A percentile compares a stretch with the other conserved stretches of the same genome.
phyloP scores from a whole-genome alignment of 495 filamentous ascomycete genomes.

The Xylaria curta region DNA sequence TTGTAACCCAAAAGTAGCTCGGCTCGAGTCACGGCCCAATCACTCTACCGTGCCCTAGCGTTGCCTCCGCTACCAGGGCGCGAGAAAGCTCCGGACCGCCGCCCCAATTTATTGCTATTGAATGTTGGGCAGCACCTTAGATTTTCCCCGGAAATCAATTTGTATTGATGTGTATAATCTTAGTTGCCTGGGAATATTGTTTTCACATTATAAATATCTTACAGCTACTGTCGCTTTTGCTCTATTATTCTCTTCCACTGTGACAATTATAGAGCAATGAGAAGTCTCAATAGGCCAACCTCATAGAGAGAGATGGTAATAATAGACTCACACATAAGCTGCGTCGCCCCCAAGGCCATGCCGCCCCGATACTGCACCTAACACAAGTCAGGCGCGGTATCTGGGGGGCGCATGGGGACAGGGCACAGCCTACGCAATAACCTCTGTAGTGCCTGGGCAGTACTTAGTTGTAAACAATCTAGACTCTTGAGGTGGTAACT shows the following conservation, averaged over 20 bases:
- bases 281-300: too few species aligned
- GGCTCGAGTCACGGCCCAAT: conserved; percentile 1
- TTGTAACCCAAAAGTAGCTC: background rate
- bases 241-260: background rate
- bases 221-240: background rate
- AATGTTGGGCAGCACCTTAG: too few species aligned
- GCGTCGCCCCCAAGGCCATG: background rate
- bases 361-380: background rate
- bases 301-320: too few species aligned
- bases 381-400: background rate
- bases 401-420: background rate
- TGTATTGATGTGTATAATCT: too few species aligned
- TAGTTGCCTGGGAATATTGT: background rate
- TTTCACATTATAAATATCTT: background rate
- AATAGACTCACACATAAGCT: background rate
- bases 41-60: background rate
- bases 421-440: background rate
- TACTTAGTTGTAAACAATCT: conserved; percentile 4
- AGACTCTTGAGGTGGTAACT: conserved; percentile 1
- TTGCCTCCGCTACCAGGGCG: conserved; percentile 7
- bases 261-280: background rate
- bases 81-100: background rate
- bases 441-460: background rate
- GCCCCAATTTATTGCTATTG: background rate
- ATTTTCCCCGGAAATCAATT: background rate